Evolutionary conservation across 2,329 filamentous ascomycete species (phyloP), one percentile per base, ranked within the genome.

Genomic region (Arthrobotrys entomopaga): DNA sequence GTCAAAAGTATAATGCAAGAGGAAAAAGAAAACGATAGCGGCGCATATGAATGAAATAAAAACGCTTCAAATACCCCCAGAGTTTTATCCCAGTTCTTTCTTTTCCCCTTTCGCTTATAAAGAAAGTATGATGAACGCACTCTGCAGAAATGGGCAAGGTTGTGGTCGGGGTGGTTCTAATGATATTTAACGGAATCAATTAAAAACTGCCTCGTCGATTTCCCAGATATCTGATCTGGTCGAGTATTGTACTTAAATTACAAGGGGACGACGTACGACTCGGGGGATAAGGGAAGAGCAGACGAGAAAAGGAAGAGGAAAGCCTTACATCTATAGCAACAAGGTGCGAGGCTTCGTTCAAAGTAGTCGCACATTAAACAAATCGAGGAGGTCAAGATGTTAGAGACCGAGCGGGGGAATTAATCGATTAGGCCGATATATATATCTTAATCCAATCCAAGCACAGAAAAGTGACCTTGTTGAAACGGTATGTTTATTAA

Each of bases 61-160:
- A 16, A 57, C n/a, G 16, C 53, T 43, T 29, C 26, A 26, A 34
- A 34, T 34, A 34, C 29, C 26, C 26, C 43, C 63, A 10, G 15
- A 60, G 64, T 53, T 56, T n/a, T 64, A 65, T 59, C 60, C 59
- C 38, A 60, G 67, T 49, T 46, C 22, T 19, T n/a, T n/a, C 29
- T 34, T 34, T 34, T 34, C 29, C 29, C 29, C 6, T 34, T 10
- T 34, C 16, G 40, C 11, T 5, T 13, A 56, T 60, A 20, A 65
- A 72, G 67, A 72, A 72, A 71, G 53, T 71, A 71, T 72, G 60
- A 59, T 65, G 59, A 65, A 72, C 67, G 67, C 67, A 72, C 67
- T 72, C 67, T 72, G 67, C 67, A 60, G 67, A 59, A 34, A 64
- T 72, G 42, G 42, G 59, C 67, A 53, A 65, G 53, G 60, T 60